Percentiles rank a stretch among this genome's conserved stretches.
These are phyloP conservation scores for Escovopsis sp. DNA, from an alignment of 2,329 filamentous ascomycete genomes.

Conservation along the genomic window DNA sequence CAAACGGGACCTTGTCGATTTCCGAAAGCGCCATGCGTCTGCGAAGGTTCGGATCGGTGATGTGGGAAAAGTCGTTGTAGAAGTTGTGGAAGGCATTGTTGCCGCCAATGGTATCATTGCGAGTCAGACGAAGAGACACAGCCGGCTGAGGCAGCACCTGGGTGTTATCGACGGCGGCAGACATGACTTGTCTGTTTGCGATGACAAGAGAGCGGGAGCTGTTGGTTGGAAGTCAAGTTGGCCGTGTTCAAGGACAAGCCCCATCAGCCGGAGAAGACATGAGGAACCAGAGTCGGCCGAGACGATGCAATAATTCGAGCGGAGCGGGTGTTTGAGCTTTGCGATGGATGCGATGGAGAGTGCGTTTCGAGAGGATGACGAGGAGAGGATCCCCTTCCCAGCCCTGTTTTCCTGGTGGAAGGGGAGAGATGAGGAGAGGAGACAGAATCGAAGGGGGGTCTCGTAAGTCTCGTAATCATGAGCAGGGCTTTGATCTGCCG, in stretches of 20 bases:
- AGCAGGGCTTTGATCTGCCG: too few species aligned
- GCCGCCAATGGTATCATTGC: constrained; percentile 39
- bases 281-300: not conserved
- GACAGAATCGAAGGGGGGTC: too few species aligned
- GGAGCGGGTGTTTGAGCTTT: too few species aligned
- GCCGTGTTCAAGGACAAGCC: constrained; percentile 6
- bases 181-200: constrained; percentile 10
- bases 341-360: too few species aligned
- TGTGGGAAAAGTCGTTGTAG: constrained; percentile 51
- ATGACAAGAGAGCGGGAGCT: not conserved
- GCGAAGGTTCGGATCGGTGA: constrained; percentile 60
- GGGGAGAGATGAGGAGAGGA: too few species aligned
- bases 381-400: too few species aligned
- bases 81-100: constrained; percentile 63
- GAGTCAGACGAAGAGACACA: constrained; percentile 13
- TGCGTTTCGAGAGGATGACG: too few species aligned
- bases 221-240: not conserved
- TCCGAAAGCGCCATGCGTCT: constrained; percentile 62
- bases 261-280: constrained; percentile 5
- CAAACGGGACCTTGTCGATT: constrained; percentile 65
- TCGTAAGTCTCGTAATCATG: too few species aligned
- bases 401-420: too few species aligned
- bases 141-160: constrained; percentile 28
- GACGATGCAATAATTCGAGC: too few species aligned
- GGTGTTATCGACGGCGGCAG: constrained; percentile 18